Evolutionary conservation across 1,284 basidiomycete genomes (phyloP).

Genomic region (Singerocomus inundabilis): DNA sequence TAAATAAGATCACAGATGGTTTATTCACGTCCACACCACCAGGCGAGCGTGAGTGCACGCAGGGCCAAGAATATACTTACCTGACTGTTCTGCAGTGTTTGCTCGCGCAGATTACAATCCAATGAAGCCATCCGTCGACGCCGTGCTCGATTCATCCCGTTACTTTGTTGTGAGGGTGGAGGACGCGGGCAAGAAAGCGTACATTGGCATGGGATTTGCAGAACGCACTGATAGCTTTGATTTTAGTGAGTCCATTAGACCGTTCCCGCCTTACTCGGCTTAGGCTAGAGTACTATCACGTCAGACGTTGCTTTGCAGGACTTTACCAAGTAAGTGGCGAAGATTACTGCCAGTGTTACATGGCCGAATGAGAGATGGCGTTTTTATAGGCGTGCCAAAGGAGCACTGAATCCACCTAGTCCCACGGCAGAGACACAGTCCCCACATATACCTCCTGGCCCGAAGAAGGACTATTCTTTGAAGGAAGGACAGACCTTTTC

Average conservation of each 20-base stretch:
- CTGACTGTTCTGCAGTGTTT: constrained; percentile 59
- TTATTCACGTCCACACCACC: constrained; percentile 7
- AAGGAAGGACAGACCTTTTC: constrained; percentile 97
- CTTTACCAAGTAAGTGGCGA: constrained; percentile 74
- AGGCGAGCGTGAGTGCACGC: constrained; percentile 59
- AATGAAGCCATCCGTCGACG: constrained; percentile 83
- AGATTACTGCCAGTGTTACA: background rate
- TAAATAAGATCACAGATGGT: background rate
- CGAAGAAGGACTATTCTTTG: constrained; percentile 92
- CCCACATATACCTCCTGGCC: constrained; percentile 67
- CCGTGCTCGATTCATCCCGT: constrained; percentile 92
- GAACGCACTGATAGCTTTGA: constrained; percentile 93
- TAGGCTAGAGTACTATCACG: background rate
- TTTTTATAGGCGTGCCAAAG: constrained; percentile 58
- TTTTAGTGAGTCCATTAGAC: constrained; percentile 63
- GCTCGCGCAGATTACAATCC: constrained; percentile 89
- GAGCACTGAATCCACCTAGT: constrained; percentile 54
- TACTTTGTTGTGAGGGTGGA: constrained; percentile 96
- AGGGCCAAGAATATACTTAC: constrained; percentile 8
- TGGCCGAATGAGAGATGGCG: background rate
- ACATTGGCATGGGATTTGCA: constrained; percentile 91
- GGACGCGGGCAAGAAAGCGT: constrained; percentile 83
- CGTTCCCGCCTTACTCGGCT: background rate
- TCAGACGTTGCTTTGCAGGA: constrained; percentile 93
- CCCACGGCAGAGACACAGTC: constrained; percentile 44